Evolutionary conservation across 208 protist genomes (phyloP).

Genomic region (Leishmania mexicana): DNA sequence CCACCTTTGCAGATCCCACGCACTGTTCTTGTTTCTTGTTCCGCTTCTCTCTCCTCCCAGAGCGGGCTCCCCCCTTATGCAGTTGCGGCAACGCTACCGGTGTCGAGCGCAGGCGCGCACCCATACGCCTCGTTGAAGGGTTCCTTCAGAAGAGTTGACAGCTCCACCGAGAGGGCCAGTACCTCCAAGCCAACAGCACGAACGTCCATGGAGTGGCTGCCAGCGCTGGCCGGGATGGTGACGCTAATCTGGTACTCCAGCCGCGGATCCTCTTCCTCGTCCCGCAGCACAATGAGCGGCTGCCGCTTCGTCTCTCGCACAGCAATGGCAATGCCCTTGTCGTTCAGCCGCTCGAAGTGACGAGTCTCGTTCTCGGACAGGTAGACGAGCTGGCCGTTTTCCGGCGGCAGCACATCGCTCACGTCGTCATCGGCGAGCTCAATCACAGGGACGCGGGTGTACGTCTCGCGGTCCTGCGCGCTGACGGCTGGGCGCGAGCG

Average conservation of each 20-base stretch:
- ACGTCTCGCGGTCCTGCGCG: slow-evolving; percentile 70
- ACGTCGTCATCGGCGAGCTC: slow-evolving; percentile 83
- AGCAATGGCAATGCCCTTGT: slow-evolving; percentile 61
- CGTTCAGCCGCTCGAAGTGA: slow-evolving; percentile 69
- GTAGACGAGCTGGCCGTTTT: slow-evolving; percentile 90
- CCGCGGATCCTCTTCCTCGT: slow-evolving; percentile 87
- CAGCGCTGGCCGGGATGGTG: slow-evolving; percentile 56
- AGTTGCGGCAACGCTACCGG: neutral
- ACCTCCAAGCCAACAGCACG: slow-evolving; percentile 69
- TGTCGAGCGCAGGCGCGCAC: neutral
- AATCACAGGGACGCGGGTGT: slow-evolving; percentile 52
- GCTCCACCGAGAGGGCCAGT: slow-evolving; percentile 54
- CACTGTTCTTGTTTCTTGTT: neutral
- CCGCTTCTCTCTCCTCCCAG: neutral
- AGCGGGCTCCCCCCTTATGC: neutral
- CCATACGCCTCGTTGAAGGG: slow-evolving; percentile 72
- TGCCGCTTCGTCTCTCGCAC: slow-evolving; percentile 79
- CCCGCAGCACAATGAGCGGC: slow-evolving; percentile 86
- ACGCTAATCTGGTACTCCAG: slow-evolving; percentile 80
- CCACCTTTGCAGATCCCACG: neutral
- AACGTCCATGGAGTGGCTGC: slow-evolving; percentile 60
- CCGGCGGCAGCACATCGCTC: slow-evolving; percentile 76
- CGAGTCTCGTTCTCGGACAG: slow-evolving; percentile 85
- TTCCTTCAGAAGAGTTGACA: slow-evolving; percentile 47
- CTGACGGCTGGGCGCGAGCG: slow-evolving; percentile 67